Evolutionary conservation across 805 yeast species (phyloP), one percentile per base, ranked within the genome.

Genomic region (Metschnikowia noctiluminum): DNA sequence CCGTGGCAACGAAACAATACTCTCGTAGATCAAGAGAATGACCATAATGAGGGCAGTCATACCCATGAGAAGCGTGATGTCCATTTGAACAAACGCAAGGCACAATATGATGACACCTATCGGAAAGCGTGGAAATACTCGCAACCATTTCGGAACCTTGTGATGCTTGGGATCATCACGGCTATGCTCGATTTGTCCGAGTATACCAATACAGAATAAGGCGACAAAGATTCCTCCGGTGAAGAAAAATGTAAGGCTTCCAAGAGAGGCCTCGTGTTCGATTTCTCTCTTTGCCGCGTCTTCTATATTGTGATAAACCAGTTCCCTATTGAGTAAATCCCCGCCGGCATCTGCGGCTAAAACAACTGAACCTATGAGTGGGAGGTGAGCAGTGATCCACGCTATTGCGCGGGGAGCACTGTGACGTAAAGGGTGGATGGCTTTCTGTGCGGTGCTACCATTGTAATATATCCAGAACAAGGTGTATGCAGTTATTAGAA

Each of bases 311-410:
- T 35, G 41, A 35, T 40, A 47, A 1, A 35, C 35, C 46, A 43
- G 51, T 10, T 68, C 69, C 15, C 65, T 41, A 21, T 62, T 56
- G 11, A 72, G 63, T 45, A 81, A 57, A 26, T 79, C 81, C 1
- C 79, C 80, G 15, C 79, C 82, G 3, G 85, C 75, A 64, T 81
- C 85, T 1, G 85, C 87, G 28, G 81, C 76, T 31, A 81, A 66
- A 31, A 81, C 71, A 44, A 82, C 60, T 1, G 78, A 59, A 0
- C 79, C 82, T 42, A 79, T 71, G 38, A 80, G 62, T 0, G 84
- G 81, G 35, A 81, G 52, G 56, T 82, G 87, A 8, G 62, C 41
- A 51, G 70, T 70, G 5, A 77, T 62, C 77, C 77, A 82, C 0
- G 54, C 1, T 30, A 72, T 58, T 1, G 85, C 85, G 0, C 79